Evolutionary conservation across 371 early-diverging fungal genomes (phyloP), one percentile per base, ranked within the genome.

Genomic region (Rhizomucor pusillus): DNA sequence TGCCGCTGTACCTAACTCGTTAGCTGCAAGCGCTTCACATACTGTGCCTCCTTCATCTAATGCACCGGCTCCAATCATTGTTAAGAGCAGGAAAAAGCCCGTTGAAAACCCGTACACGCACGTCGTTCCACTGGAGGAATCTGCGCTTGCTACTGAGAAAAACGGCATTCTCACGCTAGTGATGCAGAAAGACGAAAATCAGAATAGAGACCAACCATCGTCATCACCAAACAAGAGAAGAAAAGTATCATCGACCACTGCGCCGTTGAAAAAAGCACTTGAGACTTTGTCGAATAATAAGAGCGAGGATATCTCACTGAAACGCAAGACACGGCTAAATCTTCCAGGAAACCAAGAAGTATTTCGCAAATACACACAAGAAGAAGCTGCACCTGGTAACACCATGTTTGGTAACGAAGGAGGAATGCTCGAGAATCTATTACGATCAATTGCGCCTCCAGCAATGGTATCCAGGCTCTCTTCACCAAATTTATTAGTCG

Each of bases 21-120:
- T 58, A 10, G 24, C 60, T 29, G 22, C 43, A 43, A 29, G 43
- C 6, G 36, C 36, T 7, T 24, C 43, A 13, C 40, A 16, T 24
- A 5, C 52, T 7, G 24, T 25, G 18, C 23, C 50, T 19, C 25
- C 25, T 19, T 10, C 41, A 5, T 36, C 57, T 7, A 47, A 35
- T 20, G 56, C 62, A 23, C 65, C 66, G 5, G 58, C 66, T 12
- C 65, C 71, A 12, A 59, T 72, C 11, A 60, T 70, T 40, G 69
- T 77, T 5, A 67, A 63, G 34, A 61, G 65, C 13, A 49, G 67
- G 44, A 74, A 73, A 57, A 72, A 67, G 23, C 67, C 73, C 1
- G 62, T 73, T 22, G 66, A 72, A 10, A 80, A 84, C 36, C 84
- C 82, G 7, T 84, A 79, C 49, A 77, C 59, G 9, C 75, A 75